Evolutionary conservation across 129 eudicot species (phyloP).

Genomic region (Saposhnikovia divaricata): DNA sequence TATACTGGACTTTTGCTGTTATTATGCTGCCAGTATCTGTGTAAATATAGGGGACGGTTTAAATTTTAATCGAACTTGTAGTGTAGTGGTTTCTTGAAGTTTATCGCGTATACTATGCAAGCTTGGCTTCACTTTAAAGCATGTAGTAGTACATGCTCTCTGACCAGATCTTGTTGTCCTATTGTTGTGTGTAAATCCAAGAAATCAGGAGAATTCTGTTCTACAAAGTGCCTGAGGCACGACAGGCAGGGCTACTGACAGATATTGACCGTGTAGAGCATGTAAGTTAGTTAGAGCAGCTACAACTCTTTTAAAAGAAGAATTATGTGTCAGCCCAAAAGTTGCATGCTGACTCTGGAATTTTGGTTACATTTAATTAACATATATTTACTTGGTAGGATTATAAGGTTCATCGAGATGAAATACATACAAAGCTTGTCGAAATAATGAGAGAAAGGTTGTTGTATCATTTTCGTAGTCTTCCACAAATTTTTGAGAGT

Average conservation of each 20-base stretch:
- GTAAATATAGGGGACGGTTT: background rate
- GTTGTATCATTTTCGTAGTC: conserved; percentile 69
- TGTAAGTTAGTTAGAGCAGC: conserved; percentile 26
- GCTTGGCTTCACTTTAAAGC: background rate
- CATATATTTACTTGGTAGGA: conserved; percentile 41
- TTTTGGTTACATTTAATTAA: background rate
- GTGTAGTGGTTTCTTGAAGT: background rate
- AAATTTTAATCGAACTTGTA: background rate
- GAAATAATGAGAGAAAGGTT: conserved; percentile 97
- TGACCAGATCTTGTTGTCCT: conserved; percentile 14
- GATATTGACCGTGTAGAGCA: conserved; percentile 87
- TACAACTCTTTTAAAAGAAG: background rate
- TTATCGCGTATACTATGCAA: background rate
- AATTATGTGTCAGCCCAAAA: background rate
- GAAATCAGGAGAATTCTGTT: conserved; percentile 83
- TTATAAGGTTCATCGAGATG: conserved; percentile 85
- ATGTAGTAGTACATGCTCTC: background rate
- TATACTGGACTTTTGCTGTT: background rate
- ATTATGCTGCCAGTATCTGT: background rate
- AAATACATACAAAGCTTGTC: conserved; percentile 87
- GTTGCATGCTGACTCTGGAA: background rate
- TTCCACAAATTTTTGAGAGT: conserved; percentile 85
- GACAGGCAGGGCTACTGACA: conserved; percentile 49
- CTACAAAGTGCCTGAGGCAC: conserved; percentile 74
- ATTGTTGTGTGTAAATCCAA: conserved; percentile 33